Percentiles rank a stretch among this genome's conserved stretches.
phyloP scores from a whole-genome alignment of 306 rosid genomes.

The Lablab purpureus region DNA sequence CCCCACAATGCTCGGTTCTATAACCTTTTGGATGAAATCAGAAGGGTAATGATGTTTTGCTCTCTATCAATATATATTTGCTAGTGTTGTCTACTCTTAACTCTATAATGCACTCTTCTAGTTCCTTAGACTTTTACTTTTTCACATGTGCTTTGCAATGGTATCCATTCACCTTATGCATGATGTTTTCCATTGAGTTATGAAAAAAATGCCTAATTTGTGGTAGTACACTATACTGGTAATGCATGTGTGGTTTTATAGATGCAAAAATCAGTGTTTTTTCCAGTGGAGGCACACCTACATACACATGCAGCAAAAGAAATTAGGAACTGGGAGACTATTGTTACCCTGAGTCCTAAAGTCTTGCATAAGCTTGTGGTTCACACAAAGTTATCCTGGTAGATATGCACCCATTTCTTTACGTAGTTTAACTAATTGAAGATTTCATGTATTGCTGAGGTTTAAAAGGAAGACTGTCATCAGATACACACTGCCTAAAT shows the following conservation, averaged over 20 bases:
- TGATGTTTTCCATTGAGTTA: conserved; percentile 1
- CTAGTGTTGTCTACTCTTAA: neutral
- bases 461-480: conserved; percentile 23
- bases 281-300: no score
- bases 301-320: conserved; percentile 11
- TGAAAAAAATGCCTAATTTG: neutral
- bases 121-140: neutral
- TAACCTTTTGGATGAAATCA: conserved; percentile 66
- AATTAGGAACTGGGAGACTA: neutral
- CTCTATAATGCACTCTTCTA: conserved; percentile 5
- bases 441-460: neutral
- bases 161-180: neutral
- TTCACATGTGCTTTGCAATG: neutral
- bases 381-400: conserved; percentile 15
- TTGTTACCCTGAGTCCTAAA: neutral
- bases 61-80: neutral
- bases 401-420: conserved; percentile 10
- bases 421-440: neutral
- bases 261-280: neutral
- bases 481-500: neutral
- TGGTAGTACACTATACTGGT: conserved; percentile 13
- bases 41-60: conserved; percentile 52
- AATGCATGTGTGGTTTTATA: neutral
- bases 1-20: conserved; percentile 68
- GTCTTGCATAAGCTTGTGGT: neutral